Base-by-base conservation (phyloP, 2,329 filamentous ascomycete species). In the Botrytis sinoallii region DNA sequence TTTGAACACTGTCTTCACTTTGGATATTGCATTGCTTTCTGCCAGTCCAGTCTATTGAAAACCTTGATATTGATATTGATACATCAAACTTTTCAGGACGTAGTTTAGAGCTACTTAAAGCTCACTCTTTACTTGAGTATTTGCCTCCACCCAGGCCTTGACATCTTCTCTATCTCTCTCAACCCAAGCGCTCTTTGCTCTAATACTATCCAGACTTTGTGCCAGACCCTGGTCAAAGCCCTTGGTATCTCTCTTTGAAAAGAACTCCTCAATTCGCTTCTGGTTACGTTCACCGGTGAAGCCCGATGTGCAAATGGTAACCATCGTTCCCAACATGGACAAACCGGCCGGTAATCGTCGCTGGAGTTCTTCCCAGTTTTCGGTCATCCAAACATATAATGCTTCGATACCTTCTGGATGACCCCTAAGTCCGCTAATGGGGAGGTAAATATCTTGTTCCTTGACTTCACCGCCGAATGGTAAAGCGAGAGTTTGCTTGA, bases 381-480 rank as follows among this genome's bases (percentile, higher is more conserved):
- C 87, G 81, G 91, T 92, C 85, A 97, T 87, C 93, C 93, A 98
- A 29, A 82, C 83, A 88, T 92, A 98, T 73, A 97, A 87, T 12
- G 92, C 92, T 73, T 92, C 86, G 73, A 97, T 92, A 77, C 95
- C 95, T 61, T 90, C 89, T 12, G 90, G 85, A 81, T 97, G 93
- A 71, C 88, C 89, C 74, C 95, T 90, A 42, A 98, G 88, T 12
- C 93, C 93, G 48, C 90, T 89, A 57, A 96, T 88, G 1, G 95
- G 95, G 81, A 97, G 90, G 84, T 97, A 98, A 77, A 98, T 91
- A 82, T 98, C 95, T 83, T 98, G 95, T 77, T 93, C 94, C 86
- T 97, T 97, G 83, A 98, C 92, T 77, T 97, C 92, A 75, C 91
- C 89, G 81, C 90, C 90, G 73, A 95, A 87, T 46, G 94, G 87